Conservation (phyloP, 768 basidiomycete species). For the Multifurca ochricompacta region DNA sequence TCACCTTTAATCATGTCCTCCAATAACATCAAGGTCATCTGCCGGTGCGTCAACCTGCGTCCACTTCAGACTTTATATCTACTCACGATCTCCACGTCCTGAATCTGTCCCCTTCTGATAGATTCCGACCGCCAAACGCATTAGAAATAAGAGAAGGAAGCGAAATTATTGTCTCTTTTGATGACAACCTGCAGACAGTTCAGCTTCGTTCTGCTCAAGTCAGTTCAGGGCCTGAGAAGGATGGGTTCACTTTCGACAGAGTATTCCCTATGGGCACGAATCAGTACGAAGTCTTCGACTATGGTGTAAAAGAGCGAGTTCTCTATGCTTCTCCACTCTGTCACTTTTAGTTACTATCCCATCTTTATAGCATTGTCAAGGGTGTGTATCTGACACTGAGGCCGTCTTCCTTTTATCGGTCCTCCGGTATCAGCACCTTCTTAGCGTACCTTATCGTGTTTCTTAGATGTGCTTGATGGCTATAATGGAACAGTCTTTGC, state of each 20-base stretch:
- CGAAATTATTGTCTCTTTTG: constrained; percentile 84
- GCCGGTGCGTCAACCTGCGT: constrained; percentile 62
- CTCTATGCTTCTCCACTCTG: neutral
- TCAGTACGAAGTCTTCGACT: constrained; percentile 95
- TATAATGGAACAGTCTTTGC: constrained; percentile 97
- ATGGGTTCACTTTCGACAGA: constrained; percentile 96
- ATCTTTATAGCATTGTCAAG: constrained; percentile 67
- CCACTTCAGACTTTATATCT: constrained; percentile 7
- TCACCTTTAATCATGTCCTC: constrained; percentile 39
- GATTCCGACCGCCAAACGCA: constrained; percentile 93
- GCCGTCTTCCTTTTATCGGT: neutral
- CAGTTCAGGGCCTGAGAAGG: constrained; percentile 82
- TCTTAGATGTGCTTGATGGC: constrained; percentile 89
- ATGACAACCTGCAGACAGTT: constrained; percentile 79
- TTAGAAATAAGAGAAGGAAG: constrained; percentile 84
- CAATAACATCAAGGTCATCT: constrained; percentile 97
- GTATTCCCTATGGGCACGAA: constrained; percentile 89
- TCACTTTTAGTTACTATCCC: neutral
- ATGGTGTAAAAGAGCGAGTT: constrained; percentile 92
- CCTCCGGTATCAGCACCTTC: neutral
- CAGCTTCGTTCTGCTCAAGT: constrained; percentile 64
- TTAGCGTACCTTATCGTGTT: neutral
- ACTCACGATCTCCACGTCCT: neutral
- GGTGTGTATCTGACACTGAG: constrained; percentile 41
- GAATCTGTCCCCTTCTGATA: constrained; percentile 26